These are phyloP conservation scores for Coriaria nepalensis DNA, from an alignment of 306 rosid genomes.

Conservation along the genomic window DNA sequence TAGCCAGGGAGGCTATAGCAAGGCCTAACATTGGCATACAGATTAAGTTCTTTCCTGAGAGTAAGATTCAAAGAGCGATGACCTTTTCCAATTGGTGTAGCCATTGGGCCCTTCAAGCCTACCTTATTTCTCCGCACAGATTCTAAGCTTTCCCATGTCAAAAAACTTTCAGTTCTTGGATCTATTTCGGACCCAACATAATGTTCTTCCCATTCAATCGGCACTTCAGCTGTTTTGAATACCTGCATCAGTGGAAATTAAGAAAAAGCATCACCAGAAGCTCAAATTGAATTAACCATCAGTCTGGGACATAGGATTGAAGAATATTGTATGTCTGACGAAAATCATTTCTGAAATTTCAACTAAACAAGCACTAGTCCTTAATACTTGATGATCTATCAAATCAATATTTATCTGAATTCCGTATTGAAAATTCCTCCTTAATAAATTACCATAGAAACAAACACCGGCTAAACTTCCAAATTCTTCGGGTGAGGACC, in stretches of 20 bases:
- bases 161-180: constrained; percentile 83
- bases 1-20: constrained; percentile 93
- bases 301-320: background rate
- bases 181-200: constrained; percentile 67
- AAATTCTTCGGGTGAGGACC: too few relatives aligned
- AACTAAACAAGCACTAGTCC: too few relatives aligned
- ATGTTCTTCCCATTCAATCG: constrained; percentile 98
- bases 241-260: constrained; percentile 28
- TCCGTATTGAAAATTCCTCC: too few relatives aligned
- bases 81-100: constrained; percentile 95
- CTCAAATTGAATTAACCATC: background rate
- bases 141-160: constrained; percentile 97
- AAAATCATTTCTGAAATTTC: background rate
- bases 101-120: constrained; percentile 99
- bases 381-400: too few relatives aligned
- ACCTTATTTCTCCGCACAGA: constrained; percentile 67
- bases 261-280: background rate
- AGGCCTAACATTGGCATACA: constrained; percentile 96
- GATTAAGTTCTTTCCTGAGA: constrained; percentile 83
- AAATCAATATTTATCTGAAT: too few relatives aligned
- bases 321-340: too few relatives aligned
- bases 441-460: too few relatives aligned
- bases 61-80: constrained; percentile 98
- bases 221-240: constrained; percentile 59
- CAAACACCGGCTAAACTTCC: too few relatives aligned